Base-by-base conservation (phyloP, 2,329 filamentous ascomycete genomes). In the Ophiostoma triangulosporum region DNA sequence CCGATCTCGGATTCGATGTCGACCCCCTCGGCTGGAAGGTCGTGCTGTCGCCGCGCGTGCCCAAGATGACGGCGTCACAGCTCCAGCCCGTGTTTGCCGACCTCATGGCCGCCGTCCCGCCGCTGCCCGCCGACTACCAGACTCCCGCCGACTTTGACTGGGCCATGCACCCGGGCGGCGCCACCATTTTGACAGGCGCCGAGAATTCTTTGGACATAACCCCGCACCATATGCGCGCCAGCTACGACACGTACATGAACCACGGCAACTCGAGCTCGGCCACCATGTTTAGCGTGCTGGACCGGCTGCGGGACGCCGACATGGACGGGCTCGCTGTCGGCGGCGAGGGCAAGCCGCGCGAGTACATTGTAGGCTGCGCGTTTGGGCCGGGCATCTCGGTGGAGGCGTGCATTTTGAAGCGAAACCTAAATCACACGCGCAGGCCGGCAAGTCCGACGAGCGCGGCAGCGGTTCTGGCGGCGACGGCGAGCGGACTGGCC, bases 81-180 rank as follows among this genome's bases (percentile, higher is more conserved):
- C 72, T 84, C 8, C 65, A 66, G 2, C 73, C 76, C 3, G 71
- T 76, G 4, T 84, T 83, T 60, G 60, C 68, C 15, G 70, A 76
- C 26, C 70, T 85, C 14, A 62, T 82, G 31, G 65, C 72, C 6
- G 72, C 72, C 7, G 63, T 76, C n/a, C n/a, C n/a, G 22, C 55
- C 58, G 1, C 40, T 66, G 1, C 74, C 77, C 1, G 61, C 64
- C 5, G 60, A 64, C 7, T 75, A 74, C 60, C 62, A 64, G n/a
- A 58, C 63, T 0, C 69, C 81, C 0, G 64, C 70, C 0, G 77
- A 83, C 56, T 85, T 84, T 58, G 83, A 87, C 68, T 87, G 83
- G 83, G 83, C 82, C 1, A 75, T 87, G 62, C 83, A 87, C 60
- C 83, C 83, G 0, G 83, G 83, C 4, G 83, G 83, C 17, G 72